Evolutionary conservation across 2,329 filamentous ascomycete genomes (phyloP).

Genomic region (Fusarium torulosum): DNA sequence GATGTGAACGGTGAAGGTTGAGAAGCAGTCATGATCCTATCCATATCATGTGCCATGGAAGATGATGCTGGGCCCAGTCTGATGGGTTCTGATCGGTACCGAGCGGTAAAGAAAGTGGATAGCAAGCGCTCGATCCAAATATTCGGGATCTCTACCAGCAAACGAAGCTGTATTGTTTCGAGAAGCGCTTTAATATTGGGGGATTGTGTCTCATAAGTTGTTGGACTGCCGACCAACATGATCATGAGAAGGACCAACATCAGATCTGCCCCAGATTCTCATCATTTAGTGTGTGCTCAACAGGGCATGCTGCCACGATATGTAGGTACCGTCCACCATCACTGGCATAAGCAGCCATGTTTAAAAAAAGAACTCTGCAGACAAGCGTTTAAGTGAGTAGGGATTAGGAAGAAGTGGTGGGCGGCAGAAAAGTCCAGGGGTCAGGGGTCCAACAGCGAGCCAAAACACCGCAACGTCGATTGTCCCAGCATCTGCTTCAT

Average conservation of each 20-base stretch:
- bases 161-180: slow-evolving; percentile 28
- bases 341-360: slow-evolving; percentile 16
- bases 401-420: slow-evolving; percentile 25
- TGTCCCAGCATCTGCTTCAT: slow-evolving; percentile 42
- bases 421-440: slow-evolving; percentile 29
- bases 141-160: slow-evolving; percentile 9
- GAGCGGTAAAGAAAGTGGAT: slow-evolving; percentile 22
- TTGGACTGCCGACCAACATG: slow-evolving; percentile 22
- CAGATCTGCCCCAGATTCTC: slow-evolving; percentile 27
- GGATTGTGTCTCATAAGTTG: slow-evolving; percentile 22
- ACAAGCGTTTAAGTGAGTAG: slow-evolving; percentile 24
- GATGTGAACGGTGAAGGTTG: slow-evolving; percentile 3
- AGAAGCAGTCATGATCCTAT: slow-evolving; percentile 9
- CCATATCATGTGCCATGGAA: slow-evolving; percentile 18
- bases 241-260: slow-evolving; percentile 29
- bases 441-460: slow-evolving; percentile 26
- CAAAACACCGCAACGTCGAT: slow-evolving; percentile 35
- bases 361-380: slow-evolving; percentile 37
- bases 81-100: slow-evolving; percentile 6
- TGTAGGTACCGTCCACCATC: neutral
- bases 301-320: slow-evolving; percentile 18
- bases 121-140: slow-evolving; percentile 19
- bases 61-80: slow-evolving; percentile 15
- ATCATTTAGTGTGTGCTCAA: slow-evolving; percentile 15
- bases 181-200: slow-evolving; percentile 35